Evolutionary conservation across 495 filamentous ascomycete species (phyloP), one percentile per base, ranked within the genome.

Genomic region (Astrothelium subdiscretum): DNA sequence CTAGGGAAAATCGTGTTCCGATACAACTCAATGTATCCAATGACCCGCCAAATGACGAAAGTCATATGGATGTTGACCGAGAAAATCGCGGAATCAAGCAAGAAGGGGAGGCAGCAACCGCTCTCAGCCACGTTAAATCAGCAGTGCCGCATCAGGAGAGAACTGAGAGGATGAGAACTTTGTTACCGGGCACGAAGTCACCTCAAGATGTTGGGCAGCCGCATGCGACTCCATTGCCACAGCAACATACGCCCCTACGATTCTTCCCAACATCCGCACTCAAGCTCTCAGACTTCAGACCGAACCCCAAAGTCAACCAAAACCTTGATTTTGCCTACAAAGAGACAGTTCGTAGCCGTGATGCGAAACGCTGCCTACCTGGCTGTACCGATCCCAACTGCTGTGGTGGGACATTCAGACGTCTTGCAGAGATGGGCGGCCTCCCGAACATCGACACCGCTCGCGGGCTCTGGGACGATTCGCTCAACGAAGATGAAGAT

Each of bases 321-420:
- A 90, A 90, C 29, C 75, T 85, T 59, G 80, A 85, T 48, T 90
- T 83, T 67, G 89, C 91, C 10, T 97, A 85, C 71, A 74, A 78
- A 15, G 85, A 90, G 62, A 85, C 89, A 18, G 82, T 96, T 52
- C 87, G 94, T 58, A 83, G 79, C 35, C 86, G 79, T 66, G 81
- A 87, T 20, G 83, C 86, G 26, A 86, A 90, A n/a, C 84, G 85
- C 62, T 88, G 85, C 66, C 76, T 95, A 8, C 76, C 80, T n/a
- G 89, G 90, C 3, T 98, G 94, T 71, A 87, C 83, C 4, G 81
- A 86, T 38, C 77, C 84, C 0, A 78, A 81, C 27, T 96, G 91
- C 74, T 95, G 91, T 69, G 91, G 91, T 48, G 79, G 78, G 35
- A 77, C 79, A 20, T 91, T 92, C 67, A 79, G 82, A n/a, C 78